Conservation (phyloP, 805 yeast species). For the Ogataea kodamae region DNA sequence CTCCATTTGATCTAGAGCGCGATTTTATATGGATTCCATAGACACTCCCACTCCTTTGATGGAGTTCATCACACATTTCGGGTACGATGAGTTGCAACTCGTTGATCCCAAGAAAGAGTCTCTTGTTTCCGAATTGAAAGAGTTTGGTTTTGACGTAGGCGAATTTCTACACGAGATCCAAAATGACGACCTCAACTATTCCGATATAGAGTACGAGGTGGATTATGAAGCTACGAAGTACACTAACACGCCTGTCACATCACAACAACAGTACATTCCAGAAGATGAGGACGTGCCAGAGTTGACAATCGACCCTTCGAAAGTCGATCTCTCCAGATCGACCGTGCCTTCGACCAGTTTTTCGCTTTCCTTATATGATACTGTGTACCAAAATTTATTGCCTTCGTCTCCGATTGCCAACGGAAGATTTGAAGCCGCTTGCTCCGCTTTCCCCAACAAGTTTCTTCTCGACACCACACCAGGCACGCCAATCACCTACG, state of each 20-base stretch:
- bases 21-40: slow-evolving; percentile 9
- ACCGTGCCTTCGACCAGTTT: neutral
- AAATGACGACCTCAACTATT: slow-evolving; percentile 15
- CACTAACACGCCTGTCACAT: slow-evolving; percentile 15
- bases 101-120: slow-evolving; percentile 9
- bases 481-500: slow-evolving; percentile 3
- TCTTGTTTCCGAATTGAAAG: slow-evolving; percentile 13
- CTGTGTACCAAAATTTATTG: slow-evolving; percentile 9
- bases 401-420: slow-evolving; percentile 14
- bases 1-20: slow-evolving; percentile 4
- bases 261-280: slow-evolving; percentile 10
- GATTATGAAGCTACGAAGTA: slow-evolving; percentile 9
- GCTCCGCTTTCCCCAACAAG: slow-evolving; percentile 6
- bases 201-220: slow-evolving; percentile 16
- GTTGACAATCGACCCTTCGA: slow-evolving; percentile 15
- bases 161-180: slow-evolving; percentile 17
- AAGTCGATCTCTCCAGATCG: slow-evolving; percentile 9
- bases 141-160: slow-evolving; percentile 14
- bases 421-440: slow-evolving; percentile 10
- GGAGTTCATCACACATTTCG: slow-evolving; percentile 8
- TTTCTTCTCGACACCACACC: slow-evolving; percentile 6
- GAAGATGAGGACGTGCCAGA: slow-evolving; percentile 13
- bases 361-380: slow-evolving; percentile 6
- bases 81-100: slow-evolving; percentile 5
- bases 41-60: slow-evolving; percentile 12